Conservation (phyloP, 352 stramenopile species). For the Poterioochromonas sp. region DNA sequence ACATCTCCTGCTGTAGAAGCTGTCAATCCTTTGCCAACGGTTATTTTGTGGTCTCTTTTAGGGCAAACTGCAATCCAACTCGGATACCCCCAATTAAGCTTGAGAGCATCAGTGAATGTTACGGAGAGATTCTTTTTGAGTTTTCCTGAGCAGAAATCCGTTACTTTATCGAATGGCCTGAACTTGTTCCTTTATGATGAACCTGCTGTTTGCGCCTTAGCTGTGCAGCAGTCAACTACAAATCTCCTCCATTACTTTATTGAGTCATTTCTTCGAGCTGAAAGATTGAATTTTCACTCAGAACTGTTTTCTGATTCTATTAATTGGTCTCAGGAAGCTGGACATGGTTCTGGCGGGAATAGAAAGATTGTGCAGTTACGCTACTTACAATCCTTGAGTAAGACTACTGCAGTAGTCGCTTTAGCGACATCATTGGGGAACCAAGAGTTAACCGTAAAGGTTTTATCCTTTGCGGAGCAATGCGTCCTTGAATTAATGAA, state of each 20-base stretch:
- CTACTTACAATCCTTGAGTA: neutral
- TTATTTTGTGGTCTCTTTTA: conserved; percentile 3
- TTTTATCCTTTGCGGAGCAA: neutral
- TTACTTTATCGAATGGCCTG: neutral
- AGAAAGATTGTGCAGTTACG: neutral
- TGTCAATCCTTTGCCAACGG: conserved; percentile 25
- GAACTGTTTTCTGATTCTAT: neutral
- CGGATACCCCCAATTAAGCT: neutral
- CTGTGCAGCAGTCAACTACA: conserved; percentile 12
- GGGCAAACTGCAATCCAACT: neutral
- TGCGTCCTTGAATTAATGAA: neutral
- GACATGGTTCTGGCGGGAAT: neutral
- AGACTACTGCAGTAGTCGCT: neutral
- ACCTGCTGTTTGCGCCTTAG: neutral
- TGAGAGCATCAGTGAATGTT: neutral
- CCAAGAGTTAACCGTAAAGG: neutral
- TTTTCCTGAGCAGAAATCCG: neutral
- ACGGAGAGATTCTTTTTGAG: neutral
- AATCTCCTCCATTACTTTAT: conserved; percentile 7
- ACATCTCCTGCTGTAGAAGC: neutral
- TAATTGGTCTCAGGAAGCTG: too few relatives aligned
- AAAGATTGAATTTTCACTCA: neutral
- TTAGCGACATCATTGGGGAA: neutral
- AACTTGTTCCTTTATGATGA: conserved; percentile 20
- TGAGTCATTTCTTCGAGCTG: neutral